Conservation (phyloP, 2,329 filamentous ascomycete species). For the Fusarium phyllophilum region DNA sequence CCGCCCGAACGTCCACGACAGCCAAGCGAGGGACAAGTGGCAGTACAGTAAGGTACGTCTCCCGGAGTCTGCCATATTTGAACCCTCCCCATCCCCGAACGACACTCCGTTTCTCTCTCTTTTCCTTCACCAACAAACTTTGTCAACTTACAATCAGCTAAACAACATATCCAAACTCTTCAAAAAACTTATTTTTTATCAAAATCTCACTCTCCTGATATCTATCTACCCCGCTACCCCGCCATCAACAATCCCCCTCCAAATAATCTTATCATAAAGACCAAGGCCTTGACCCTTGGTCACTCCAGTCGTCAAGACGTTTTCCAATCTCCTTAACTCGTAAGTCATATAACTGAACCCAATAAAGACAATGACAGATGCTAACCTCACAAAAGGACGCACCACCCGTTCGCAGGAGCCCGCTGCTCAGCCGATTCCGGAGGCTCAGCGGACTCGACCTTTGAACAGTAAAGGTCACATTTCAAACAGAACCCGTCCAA, state of each 20-base stretch:
- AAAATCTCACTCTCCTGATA: conserved; percentile 19
- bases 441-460: conserved; percentile 77
- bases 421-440: conserved; percentile 91
- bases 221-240: conserved; percentile 41
- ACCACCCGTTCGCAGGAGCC: conserved; percentile 96
- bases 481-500: conserved; percentile 46
- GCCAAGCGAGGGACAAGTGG: conserved; percentile 7
- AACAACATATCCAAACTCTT: conserved; percentile 5
- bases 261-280: conserved; percentile 49
- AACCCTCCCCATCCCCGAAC: conserved; percentile 33
- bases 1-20: conserved; percentile 32
- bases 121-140: conserved; percentile 28
- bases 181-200: background rate
- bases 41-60: conserved; percentile 19
- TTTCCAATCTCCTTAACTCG: conserved; percentile 98
- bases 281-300: conserved; percentile 67
- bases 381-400: conserved; percentile 68
- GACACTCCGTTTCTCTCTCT: conserved; percentile 7
- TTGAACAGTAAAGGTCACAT: conserved; percentile 63
- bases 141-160: conserved; percentile 16
- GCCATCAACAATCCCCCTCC: conserved; percentile 36
- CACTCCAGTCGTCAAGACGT: conserved; percentile 84
- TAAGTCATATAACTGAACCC: conserved; percentile 60
- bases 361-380: conserved; percentile 9
- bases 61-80: conserved; percentile 29